Conservation (phyloP, 257 asterid species). For the Leonotis leonurus region DNA sequence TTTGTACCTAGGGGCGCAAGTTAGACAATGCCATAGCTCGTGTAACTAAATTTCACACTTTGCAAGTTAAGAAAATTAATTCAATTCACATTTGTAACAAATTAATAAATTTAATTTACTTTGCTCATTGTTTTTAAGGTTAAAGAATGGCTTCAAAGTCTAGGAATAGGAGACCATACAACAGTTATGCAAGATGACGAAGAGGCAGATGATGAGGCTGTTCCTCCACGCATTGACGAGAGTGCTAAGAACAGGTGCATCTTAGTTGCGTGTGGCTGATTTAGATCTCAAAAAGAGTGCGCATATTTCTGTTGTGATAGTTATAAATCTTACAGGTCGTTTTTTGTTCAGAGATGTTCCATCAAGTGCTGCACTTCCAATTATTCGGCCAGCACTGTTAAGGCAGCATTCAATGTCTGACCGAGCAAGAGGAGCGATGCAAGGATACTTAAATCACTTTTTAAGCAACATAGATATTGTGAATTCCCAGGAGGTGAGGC, state of each 20-base stretch:
- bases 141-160: constrained; percentile 90
- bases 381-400: constrained; percentile 88
- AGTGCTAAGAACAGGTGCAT: constrained; percentile 71
- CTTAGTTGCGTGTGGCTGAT: constrained; percentile 24
- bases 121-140: constrained; percentile 51
- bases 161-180: constrained; percentile 82
- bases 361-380: constrained; percentile 91
- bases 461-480: constrained; percentile 86
- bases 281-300: constrained; percentile 28
- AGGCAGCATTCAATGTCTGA: constrained; percentile 91
- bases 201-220: constrained; percentile 74
- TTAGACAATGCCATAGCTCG: too few relatives aligned
- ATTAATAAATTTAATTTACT: too few relatives aligned
- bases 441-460: constrained; percentile 91
- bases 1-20: too few relatives aligned
- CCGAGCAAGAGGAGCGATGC: constrained; percentile 84
- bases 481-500: constrained; percentile 74
- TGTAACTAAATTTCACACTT: too few relatives aligned
- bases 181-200: constrained; percentile 76
- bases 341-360: constrained; percentile 99
- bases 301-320: constrained; percentile 57
- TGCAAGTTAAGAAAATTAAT: too few relatives aligned
- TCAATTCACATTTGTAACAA: too few relatives aligned
- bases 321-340: constrained; percentile 84
- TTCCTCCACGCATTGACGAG: constrained; percentile 61